phyloP scores from a whole-genome alignment of 2,329 filamentous ascomycete species.

The Colletotrichum sublineola region DNA sequence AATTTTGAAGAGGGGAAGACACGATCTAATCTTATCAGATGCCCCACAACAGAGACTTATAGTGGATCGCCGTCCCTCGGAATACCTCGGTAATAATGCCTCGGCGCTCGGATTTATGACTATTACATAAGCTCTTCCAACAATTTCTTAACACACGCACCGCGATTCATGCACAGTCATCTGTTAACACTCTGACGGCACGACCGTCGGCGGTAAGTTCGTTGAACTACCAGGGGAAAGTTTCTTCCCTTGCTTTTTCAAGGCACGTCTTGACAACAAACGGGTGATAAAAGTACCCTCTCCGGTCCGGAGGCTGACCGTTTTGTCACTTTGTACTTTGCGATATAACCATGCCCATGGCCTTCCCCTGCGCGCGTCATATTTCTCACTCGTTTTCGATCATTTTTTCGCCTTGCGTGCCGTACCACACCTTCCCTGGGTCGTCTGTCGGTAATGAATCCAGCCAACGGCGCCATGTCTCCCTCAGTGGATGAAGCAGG shows the following conservation, averaged over 20 bases:
- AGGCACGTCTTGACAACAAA: constrained; percentile 37
- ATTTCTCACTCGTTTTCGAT: constrained; percentile 31
- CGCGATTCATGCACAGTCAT: rapidly evolving
- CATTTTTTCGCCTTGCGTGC: constrained; percentile 25
- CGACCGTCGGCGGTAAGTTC: constrained; percentile 27
- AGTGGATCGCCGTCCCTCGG: constrained; percentile 15
- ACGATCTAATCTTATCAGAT: constrained; percentile 43
- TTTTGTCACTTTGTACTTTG: constrained; percentile 40
- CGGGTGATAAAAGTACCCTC: constrained; percentile 22
- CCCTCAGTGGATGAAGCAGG: constrained; percentile 47
- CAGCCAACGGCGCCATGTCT: constrained; percentile 34
- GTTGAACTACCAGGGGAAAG: constrained; percentile 36
- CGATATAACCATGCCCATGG: constrained; percentile 39
- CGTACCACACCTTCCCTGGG: background rate
- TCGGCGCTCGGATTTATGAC: constrained; percentile 31
- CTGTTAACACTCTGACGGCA: constrained; percentile 15
- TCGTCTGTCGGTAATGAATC: constrained; percentile 18
- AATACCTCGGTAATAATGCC: constrained; percentile 16
- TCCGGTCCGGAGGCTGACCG: constrained; percentile 36
- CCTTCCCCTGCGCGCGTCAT: constrained; percentile 19
- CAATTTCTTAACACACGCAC: background rate
- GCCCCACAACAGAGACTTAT: constrained; percentile 19
- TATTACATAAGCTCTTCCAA: constrained; percentile 25
- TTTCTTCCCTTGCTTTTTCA: constrained; percentile 40
- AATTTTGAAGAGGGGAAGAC: constrained; percentile 28